phyloP scores from a whole-genome alignment of 75 land plant genomes.

The Isoetes taiwanensis region DNA sequence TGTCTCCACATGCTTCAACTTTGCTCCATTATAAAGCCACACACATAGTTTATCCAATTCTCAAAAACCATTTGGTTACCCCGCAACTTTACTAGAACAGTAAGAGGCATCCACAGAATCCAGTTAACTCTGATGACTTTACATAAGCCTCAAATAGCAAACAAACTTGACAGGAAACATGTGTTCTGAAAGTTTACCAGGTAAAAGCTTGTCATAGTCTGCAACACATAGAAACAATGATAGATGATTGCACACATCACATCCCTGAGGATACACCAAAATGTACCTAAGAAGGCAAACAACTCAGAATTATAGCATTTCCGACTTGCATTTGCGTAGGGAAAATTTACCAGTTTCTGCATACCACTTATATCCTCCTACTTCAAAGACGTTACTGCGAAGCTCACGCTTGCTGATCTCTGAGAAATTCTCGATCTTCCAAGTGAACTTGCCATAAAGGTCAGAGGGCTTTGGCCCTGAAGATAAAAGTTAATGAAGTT shows the following conservation, averaged over 20 bases:
- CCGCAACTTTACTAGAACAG: no score
- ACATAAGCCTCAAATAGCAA: no score
- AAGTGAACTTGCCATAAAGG: constrained; percentile 83
- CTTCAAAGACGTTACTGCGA: constrained; percentile 91
- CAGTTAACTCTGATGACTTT: no score
- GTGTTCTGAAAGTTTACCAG: constrained; percentile 49
- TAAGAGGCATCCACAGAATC: no score
- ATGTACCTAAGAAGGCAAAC: constrained; percentile 60
- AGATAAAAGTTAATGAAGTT: not conserved
- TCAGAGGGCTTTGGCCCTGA: constrained; percentile 86
- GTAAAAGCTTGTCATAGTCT: constrained; percentile 96
- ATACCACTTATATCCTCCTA: constrained; percentile 97
- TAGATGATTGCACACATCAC: constrained; percentile 97
- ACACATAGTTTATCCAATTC: no score
- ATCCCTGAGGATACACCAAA: constrained; percentile 94
- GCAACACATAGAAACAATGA: constrained; percentile 97
- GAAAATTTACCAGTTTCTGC: constrained; percentile 9
- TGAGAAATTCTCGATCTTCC: constrained; percentile 97
- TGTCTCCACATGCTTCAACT: no score
- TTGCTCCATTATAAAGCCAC: no score
- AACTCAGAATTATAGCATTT: not conserved
- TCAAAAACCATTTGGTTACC: no score
- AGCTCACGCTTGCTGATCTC: constrained; percentile 87
- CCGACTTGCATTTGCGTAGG: not conserved
- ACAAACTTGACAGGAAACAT: no score